Conservation (phyloP, 257 asterid species). For the Gardenia jasminoides region DNA sequence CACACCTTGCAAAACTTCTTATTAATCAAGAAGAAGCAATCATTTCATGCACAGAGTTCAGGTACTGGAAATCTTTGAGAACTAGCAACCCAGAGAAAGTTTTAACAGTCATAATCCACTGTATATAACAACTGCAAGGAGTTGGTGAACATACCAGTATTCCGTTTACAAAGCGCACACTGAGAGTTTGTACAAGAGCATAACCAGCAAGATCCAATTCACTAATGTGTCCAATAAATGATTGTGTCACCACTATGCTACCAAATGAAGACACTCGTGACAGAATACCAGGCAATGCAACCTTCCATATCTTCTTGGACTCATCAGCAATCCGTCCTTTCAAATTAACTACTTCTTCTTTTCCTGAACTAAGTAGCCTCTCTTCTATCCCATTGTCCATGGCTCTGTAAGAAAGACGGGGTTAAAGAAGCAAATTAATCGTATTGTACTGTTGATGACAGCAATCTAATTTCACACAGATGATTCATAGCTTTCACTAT, state of each 20-base stretch:
- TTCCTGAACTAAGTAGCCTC: slow-evolving; percentile 44
- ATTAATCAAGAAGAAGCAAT: neutral
- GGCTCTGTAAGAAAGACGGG: slow-evolving; percentile 25
- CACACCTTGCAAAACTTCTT: neutral
- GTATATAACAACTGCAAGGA: neutral
- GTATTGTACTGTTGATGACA: neutral
- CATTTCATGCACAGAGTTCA: neutral
- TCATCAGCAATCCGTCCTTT: slow-evolving; percentile 50
- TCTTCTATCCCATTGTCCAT: slow-evolving; percentile 48
- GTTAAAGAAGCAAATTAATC: neutral
- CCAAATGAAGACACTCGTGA: slow-evolving; percentile 73
- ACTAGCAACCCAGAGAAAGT: neutral
- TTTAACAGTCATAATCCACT: neutral
- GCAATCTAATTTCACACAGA: neutral
- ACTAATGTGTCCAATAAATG: slow-evolving; percentile 66
- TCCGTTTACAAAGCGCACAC: slow-evolving; percentile 70
- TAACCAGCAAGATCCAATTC: slow-evolving; percentile 65
- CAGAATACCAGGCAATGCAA: slow-evolving; percentile 74
- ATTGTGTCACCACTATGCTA: slow-evolving; percentile 61
- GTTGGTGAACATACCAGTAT: slow-evolving; percentile 46
- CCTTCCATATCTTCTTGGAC: slow-evolving; percentile 81
- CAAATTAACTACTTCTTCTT: slow-evolving; percentile 42
- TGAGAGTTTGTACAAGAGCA: slow-evolving; percentile 74
- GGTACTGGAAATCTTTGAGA: too few species aligned
- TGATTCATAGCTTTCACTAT: too few species aligned